A percentile compares a stretch with the other conserved stretches of the same genome.
phyloP scores from a whole-genome alignment of 2,329 filamentous ascomycete genomes.

The Cyphellophora europaea region DNA sequence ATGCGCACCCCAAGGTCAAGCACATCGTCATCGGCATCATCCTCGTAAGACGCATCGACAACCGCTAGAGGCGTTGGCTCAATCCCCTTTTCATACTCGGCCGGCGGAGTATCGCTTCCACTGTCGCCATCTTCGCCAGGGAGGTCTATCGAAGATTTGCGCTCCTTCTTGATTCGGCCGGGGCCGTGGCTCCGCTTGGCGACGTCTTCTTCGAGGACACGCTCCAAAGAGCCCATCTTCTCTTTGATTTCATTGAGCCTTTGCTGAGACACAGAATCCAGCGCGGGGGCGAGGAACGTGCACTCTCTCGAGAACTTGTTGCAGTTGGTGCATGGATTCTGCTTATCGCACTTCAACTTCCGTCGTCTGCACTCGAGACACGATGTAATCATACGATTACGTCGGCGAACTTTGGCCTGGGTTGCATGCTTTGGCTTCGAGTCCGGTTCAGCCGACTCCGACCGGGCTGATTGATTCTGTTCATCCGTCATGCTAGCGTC shows the following conservation, averaged over 20 bases:
- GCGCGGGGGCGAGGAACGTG: constrained; percentile 55
- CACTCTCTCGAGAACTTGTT: constrained; percentile 44
- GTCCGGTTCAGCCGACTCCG: not conserved
- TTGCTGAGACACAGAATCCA: constrained; percentile 61
- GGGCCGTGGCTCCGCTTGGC: constrained; percentile 23
- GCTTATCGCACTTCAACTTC: constrained; percentile 71
- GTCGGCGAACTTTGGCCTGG: constrained; percentile 37
- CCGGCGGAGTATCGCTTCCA: constrained; percentile 34
- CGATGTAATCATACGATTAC: constrained; percentile 59
- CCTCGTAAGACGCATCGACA: constrained; percentile 60
- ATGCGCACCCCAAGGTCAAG: constrained; percentile 64
- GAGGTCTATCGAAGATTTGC: constrained; percentile 30
- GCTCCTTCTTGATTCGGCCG: constrained; percentile 5
- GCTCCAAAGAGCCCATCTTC: constrained; percentile 63
- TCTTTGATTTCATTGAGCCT: constrained; percentile 70
- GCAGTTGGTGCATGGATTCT: constrained; percentile 58
- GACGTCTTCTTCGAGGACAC: constrained; percentile 59
- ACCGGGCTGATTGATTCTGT: constrained; percentile 3
- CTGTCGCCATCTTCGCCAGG: constrained; percentile 43
- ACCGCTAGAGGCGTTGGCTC: constrained; percentile 55
- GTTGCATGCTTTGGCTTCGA: constrained; percentile 8
- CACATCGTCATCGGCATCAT: constrained; percentile 54
- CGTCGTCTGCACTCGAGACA: constrained; percentile 64
- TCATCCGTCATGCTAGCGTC: constrained; percentile 3
- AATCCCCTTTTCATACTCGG: constrained; percentile 48